Evolutionary conservation across 2,329 filamentous ascomycete genomes (phyloP).

Genomic region (Fusarium bactridioides): DNA sequence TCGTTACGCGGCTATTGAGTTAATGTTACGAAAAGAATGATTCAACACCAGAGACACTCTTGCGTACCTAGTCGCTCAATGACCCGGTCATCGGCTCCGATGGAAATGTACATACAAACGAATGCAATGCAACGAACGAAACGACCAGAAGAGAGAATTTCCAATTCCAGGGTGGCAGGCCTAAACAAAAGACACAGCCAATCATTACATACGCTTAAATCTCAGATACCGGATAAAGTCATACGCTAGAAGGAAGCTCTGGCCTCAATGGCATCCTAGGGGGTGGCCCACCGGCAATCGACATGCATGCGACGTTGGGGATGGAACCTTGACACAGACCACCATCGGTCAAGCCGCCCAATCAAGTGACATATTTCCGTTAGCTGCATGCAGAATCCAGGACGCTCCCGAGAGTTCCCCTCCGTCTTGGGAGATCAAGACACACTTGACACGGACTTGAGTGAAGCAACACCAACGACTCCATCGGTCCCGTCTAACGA

Average conservation of each 20-base stretch:
- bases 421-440: neutral
- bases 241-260: conserved; percentile 29
- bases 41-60: neutral
- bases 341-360: conserved; percentile 25
- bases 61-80: conserved; percentile 3
- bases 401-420: conserved; percentile 22
- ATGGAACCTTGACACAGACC: conserved; percentile 14
- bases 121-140: conserved; percentile 5
- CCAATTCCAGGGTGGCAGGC: conserved; percentile 33
- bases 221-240: conserved; percentile 27
- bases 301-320: conserved; percentile 16
- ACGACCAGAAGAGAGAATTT: conserved; percentile 32
- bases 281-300: conserved; percentile 31
- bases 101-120: conserved; percentile 12
- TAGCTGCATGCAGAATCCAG: conserved; percentile 38
- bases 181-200: conserved; percentile 6
- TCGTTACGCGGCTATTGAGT: conserved; percentile 20
- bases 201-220: conserved; percentile 24
- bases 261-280: conserved; percentile 3
- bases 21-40: conserved; percentile 32
- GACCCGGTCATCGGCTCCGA: conserved; percentile 40
- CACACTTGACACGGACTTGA: neutral
- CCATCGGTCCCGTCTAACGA: conserved; percentile 19
- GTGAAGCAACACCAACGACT: neutral
- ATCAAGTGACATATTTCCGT: conserved; percentile 25